Base-by-base conservation (phyloP, 129 eudicot genomes). In the Flaveria sonorensis region DNA sequence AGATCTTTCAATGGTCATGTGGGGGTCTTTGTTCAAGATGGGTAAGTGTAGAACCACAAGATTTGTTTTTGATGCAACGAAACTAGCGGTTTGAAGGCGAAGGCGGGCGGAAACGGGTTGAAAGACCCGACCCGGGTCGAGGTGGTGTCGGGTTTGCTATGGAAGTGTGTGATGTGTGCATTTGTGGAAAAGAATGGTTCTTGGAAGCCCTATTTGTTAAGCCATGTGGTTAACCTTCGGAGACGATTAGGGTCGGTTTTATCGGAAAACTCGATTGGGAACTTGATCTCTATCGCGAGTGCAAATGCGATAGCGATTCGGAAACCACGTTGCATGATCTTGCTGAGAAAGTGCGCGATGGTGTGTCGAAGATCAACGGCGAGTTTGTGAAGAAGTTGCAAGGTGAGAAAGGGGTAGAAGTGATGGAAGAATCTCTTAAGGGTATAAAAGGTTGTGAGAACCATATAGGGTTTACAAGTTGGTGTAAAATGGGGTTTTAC, bases 401-500 rank as follows among this genome's bases (percentile, higher is more conserved):
- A 56, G 79, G 89, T 1, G 83, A 83, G 11, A 68, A 83, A 45
- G 86, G n/a, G 76, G 6, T n/a, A 12, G 28, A 39, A 16, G 70
- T 72, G 85, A 89, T 87, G 87, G 32, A 77, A 1, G 83, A 81
- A 72, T 63, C 84, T 16, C 46, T 89, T 0, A 84, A 79, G 43
- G 82, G 50, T 67, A 70, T 87, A 12, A 78, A 75, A 43, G 83
- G 76, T 30, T 77, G 77, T 19, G 89, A 39, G 19, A 84, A 92
- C 77, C 53, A 75, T 55, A 53, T 60, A 46, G 88, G 81, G 43
- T 87, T 84, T 59, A 87, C 87, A 3, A 92, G 97, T 48, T 87
- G 92, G 90, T 89, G 97, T 39, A 87, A 76, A 11, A 70, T 89
- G 68, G 96, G 89, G 2, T 87, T 85, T 66, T 89, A 92, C 12